Conservation (phyloP, 2,329 filamentous ascomycete genomes). For the Aureobasidium uvarum region DNA sequence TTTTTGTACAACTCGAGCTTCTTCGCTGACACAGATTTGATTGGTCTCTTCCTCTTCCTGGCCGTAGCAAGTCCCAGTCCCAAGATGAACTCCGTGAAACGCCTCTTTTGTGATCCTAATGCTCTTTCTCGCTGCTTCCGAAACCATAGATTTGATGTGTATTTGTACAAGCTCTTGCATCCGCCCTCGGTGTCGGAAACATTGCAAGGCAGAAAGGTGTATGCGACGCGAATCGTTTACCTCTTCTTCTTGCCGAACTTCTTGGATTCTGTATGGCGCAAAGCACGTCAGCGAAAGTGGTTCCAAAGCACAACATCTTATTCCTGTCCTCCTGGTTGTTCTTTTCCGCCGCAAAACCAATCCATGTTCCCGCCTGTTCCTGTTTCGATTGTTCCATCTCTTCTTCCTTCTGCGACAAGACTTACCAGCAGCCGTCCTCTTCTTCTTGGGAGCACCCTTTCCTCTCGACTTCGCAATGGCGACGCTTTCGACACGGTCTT, state of each 20-base stretch:
- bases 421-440: conserved; percentile 58
- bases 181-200: not conserved
- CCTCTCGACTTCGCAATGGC: conserved; percentile 65
- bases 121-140: not conserved
- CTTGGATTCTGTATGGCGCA: conserved; percentile 16
- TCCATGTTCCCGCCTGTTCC: not conserved
- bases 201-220: not conserved
- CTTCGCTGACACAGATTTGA: not conserved
- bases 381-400: not conserved
- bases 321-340: not conserved
- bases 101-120: conserved; percentile 5
- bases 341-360: not conserved
- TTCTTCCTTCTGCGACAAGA: not conserved
- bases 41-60: not conserved
- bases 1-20: not conserved
- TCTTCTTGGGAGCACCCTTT: conserved; percentile 89
- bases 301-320: too few species aligned
- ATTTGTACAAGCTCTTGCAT: not conserved
- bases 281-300: not conserved
- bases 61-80: not conserved
- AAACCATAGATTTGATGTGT: not conserved
- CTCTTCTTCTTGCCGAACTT: conserved; percentile 28
- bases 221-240: not conserved
- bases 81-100: not conserved
- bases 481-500: conserved; percentile 74